A percentile compares a stretch with the other conserved stretches of the same genome.
phyloP scores from a whole-genome alignment of 202 grass and related monocot species.

The Alloteropsis angusta region DNA sequence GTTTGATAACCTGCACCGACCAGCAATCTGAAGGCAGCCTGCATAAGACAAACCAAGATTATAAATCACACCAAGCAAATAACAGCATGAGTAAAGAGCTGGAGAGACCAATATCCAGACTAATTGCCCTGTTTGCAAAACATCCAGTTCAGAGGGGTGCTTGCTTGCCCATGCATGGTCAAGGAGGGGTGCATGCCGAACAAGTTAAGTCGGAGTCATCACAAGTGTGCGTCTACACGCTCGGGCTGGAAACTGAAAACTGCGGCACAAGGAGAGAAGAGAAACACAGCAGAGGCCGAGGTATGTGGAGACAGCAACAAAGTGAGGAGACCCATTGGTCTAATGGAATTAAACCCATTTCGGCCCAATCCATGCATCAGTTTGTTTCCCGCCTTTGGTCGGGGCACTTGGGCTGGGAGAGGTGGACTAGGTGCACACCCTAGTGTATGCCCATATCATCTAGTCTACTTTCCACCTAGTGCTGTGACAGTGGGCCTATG shows the following conservation, averaged over 20 bases:
- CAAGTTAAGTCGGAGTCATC: neutral
- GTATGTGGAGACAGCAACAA: neutral
- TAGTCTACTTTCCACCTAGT: neutral
- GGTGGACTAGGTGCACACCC: neutral
- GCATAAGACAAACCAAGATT: conserved; percentile 32
- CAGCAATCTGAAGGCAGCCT: conserved; percentile 83
- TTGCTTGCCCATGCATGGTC: neutral
- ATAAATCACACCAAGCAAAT: conserved; percentile 19
- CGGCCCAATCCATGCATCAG: neutral
- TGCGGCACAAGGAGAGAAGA: neutral
- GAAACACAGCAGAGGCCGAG: neutral
- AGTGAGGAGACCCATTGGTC: neutral
- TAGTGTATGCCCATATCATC: neutral
- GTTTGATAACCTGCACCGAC: conserved; percentile 89
- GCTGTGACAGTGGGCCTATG: neutral
- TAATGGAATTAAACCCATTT: neutral
- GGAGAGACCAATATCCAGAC: neutral
- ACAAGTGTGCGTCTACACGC: neutral
- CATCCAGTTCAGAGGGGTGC: neutral
- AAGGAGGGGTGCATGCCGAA: neutral
- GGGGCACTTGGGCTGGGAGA: neutral
- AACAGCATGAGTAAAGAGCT: neutral
- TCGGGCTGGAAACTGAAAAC: neutral
- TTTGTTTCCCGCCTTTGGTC: neutral
- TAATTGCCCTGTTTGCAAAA: neutral